Evolutionary conservation across 2,329 filamentous ascomycete species (phyloP).

Genomic region (Ilyonectria sp.): DNA sequence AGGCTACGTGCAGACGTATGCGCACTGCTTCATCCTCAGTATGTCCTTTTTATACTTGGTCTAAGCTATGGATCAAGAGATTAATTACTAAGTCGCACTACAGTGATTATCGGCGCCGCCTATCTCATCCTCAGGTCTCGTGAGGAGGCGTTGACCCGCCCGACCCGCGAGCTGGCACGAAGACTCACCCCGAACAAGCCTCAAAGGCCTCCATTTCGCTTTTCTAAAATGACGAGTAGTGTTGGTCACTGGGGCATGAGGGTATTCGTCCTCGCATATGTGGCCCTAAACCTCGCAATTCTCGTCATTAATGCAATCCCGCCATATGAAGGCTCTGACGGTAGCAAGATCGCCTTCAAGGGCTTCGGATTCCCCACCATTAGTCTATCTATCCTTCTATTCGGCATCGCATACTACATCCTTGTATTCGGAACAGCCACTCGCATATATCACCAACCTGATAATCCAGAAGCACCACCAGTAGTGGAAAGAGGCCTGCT

Average conservation of each 20-base stretch:
- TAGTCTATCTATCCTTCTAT: neutral
- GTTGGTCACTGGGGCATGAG: neutral
- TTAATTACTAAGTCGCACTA: neutral
- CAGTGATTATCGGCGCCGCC: neutral
- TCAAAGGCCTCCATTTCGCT: neutral
- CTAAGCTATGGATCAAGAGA: neutral
- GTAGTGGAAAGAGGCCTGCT: neutral
- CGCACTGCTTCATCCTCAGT: conserved; percentile 20
- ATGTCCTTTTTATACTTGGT: neutral
- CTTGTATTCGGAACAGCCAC: neutral
- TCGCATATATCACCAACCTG: neutral
- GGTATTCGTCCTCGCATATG: neutral
- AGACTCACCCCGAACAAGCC: neutral
- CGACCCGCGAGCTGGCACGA: neutral
- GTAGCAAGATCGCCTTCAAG: neutral
- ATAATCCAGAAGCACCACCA: neutral
- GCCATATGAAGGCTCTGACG: neutral
- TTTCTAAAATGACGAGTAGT: neutral
- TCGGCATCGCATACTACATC: neutral
- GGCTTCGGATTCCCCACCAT: neutral
- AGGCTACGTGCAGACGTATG: conserved; percentile 21
- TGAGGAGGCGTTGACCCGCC: neutral
- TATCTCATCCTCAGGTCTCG: neutral
- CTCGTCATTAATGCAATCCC: neutral
- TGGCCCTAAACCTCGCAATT: neutral